A percentile compares a stretch with the other conserved stretches of the same genome.
Conservation (phyloP, 2,329 filamentous ascomycete genomes). For the Cercospora nicotianae region DNA sequence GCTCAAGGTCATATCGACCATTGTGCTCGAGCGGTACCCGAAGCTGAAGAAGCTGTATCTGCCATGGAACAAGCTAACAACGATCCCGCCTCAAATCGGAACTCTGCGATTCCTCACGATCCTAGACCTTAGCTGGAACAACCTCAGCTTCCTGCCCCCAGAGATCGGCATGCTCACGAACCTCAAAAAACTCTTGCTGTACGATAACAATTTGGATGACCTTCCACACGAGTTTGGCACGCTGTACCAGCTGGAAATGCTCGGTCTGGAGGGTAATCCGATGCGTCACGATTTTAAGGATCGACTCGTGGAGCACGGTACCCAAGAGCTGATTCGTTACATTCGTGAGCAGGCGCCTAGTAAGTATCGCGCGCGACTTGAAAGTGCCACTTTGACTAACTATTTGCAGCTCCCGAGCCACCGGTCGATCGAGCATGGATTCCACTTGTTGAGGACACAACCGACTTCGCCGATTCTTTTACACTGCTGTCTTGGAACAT, state of each 20-base stretch:
- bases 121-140: slow-evolving; percentile 86
- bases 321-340: slow-evolving; percentile 76
- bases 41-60: slow-evolving; percentile 93
- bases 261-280: slow-evolving; percentile 91
- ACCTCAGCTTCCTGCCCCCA: slow-evolving; percentile 75
- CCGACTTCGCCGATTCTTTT: slow-evolving; percentile 62
- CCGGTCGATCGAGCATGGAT: slow-evolving; percentile 76
- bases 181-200: slow-evolving; percentile 78
- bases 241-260: slow-evolving; percentile 79
- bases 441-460: slow-evolving; percentile 60
- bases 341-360: slow-evolving; percentile 82
- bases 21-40: slow-evolving; percentile 76
- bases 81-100: slow-evolving; percentile 78
- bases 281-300: slow-evolving; percentile 71
- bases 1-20: slow-evolving; percentile 73
- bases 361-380: slow-evolving; percentile 49
- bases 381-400: background rate
- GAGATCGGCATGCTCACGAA: slow-evolving; percentile 98
- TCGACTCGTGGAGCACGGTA: slow-evolving; percentile 83
- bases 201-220: slow-evolving; percentile 83
- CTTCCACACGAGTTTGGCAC: slow-evolving; percentile 87
- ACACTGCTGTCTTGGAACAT: slow-evolving; percentile 94
- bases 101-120: slow-evolving; percentile 76
- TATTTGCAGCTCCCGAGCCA: slow-evolving; percentile 66
- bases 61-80: slow-evolving; percentile 84